A percentile compares a stretch with the other conserved stretches of the same genome.
Evolutionary conservation across 306 rosid genomes (phyloP).

Genomic region (Sindora glabra): DNA sequence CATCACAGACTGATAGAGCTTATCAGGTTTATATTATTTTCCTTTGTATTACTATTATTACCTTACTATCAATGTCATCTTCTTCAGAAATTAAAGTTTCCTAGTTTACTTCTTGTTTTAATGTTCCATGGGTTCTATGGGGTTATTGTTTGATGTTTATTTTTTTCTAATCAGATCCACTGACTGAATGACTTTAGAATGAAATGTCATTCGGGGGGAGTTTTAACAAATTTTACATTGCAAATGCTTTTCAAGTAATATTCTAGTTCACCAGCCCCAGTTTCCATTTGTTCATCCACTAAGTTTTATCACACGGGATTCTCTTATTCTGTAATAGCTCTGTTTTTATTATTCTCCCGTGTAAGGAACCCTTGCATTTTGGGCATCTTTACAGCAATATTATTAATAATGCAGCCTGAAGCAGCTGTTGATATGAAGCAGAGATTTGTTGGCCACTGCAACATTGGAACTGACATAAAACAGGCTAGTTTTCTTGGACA

Average conservation of each 20-base stretch:
- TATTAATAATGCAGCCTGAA: slow-evolving; percentile 63
- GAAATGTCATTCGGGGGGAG: neutral
- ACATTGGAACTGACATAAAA: slow-evolving; percentile 92
- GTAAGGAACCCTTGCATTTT: neutral
- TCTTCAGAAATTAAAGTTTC: neutral
- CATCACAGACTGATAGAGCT: slow-evolving; percentile 50
- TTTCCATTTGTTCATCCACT: no score
- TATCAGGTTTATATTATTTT: slow-evolving; percentile 52
- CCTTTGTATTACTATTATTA: neutral
- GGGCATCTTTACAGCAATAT: neutral
- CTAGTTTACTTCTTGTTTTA: neutral
- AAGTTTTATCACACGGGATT: neutral
- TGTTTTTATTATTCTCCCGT: neutral
- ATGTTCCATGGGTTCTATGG: neutral
- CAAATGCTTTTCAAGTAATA: neutral
- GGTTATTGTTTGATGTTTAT: neutral
- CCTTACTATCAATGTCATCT: neutral
- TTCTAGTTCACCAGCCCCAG: no score
- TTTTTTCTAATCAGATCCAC: neutral
- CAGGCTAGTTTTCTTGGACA: slow-evolving; percentile 97
- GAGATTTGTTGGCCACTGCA: slow-evolving; percentile 91
- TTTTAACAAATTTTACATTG: neutral
- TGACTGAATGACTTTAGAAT: neutral
- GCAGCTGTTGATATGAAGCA: slow-evolving; percentile 83
- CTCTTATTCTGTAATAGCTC: neutral